Evolutionary conservation across 2,329 filamentous ascomycete species (phyloP).

Genomic region (Xylariomycetidae sp.): DNA sequence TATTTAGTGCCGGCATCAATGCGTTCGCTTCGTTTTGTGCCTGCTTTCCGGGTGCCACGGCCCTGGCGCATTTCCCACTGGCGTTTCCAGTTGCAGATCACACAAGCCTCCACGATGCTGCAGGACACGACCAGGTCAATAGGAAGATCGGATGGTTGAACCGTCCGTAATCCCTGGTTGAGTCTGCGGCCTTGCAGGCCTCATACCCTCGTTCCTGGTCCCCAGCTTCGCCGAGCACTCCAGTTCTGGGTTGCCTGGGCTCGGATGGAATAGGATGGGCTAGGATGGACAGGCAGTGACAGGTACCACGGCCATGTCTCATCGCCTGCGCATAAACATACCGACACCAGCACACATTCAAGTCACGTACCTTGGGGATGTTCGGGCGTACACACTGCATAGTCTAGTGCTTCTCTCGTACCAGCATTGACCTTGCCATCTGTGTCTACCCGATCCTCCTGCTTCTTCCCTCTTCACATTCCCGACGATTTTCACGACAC

Average conservation of each 20-base stretch:
- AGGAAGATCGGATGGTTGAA: constrained; percentile 16
- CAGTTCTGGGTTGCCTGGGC: constrained; percentile 1
- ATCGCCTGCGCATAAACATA: too few relatives aligned
- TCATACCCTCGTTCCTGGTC: constrained; percentile 17
- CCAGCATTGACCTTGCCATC: constrained; percentile 12
- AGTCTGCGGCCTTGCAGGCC: constrained; percentile 12
- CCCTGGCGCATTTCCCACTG: constrained; percentile 14
- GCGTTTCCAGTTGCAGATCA: constrained; percentile 27
- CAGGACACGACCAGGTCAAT: constrained; percentile 16
- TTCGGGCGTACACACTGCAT: too few relatives aligned
- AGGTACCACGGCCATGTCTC: too few relatives aligned
- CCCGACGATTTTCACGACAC: constrained; percentile 14
- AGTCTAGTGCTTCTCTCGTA: too few relatives aligned
- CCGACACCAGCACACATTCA: too few relatives aligned
- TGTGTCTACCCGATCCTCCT: constrained; percentile 11
- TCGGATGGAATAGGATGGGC: neutral
- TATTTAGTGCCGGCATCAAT: constrained; percentile 14
- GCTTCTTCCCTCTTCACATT: constrained; percentile 11
- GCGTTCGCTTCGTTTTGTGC: constrained; percentile 8
- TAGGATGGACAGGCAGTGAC: too few relatives aligned
- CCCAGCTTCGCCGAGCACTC: too few relatives aligned
- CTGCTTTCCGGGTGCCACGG: constrained; percentile 8
- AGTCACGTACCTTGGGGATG: too few relatives aligned
- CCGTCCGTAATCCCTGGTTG: constrained; percentile 2
- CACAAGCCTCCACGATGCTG: constrained; percentile 12